These are phyloP conservation scores for Yamadazyma taylorii DNA, from an alignment of 1,139 yeast genomes.

Conservation along the genomic window DNA sequence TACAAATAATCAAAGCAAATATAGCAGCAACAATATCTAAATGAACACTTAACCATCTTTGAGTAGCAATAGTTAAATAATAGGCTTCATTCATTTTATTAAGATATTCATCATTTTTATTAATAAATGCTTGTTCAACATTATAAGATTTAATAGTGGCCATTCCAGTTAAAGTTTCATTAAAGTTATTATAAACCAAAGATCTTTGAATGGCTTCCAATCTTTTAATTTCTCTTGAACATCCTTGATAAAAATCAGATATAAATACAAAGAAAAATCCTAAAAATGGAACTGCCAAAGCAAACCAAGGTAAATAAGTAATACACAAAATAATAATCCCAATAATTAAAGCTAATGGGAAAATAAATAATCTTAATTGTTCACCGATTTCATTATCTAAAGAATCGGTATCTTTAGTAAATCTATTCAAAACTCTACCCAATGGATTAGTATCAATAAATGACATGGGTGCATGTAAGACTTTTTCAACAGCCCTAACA, in stretches of 20 bases:
- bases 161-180: slow-evolving; percentile 75
- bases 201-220: slow-evolving; percentile 79
- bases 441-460: slow-evolving; percentile 65
- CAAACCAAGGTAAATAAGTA: slow-evolving; percentile 66
- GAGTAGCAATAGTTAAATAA: slow-evolving; percentile 64
- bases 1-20: slow-evolving; percentile 49
- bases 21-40: slow-evolving; percentile 58
- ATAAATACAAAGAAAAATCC: slow-evolving; percentile 29
- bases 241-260: slow-evolving; percentile 62
- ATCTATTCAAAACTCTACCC: slow-evolving; percentile 61
- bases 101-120: slow-evolving; percentile 49
- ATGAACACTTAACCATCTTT: slow-evolving; percentile 77
- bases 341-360: slow-evolving; percentile 51
- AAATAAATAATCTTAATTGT: slow-evolving; percentile 49
- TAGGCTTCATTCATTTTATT: slow-evolving; percentile 77
- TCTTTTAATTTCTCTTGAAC: slow-evolving; percentile 76
- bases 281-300: slow-evolving; percentile 18
- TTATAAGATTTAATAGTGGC: slow-evolving; percentile 68
- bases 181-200: slow-evolving; percentile 71
- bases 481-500: slow-evolving; percentile 34
- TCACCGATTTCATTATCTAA: slow-evolving; percentile 76
- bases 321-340: slow-evolving; percentile 72
- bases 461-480: slow-evolving; percentile 52
- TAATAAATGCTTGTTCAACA: slow-evolving; percentile 48
- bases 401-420: slow-evolving; percentile 82